Base-by-base conservation (phyloP, 345 rosid species). In the Nasturtium officinale region DNA sequence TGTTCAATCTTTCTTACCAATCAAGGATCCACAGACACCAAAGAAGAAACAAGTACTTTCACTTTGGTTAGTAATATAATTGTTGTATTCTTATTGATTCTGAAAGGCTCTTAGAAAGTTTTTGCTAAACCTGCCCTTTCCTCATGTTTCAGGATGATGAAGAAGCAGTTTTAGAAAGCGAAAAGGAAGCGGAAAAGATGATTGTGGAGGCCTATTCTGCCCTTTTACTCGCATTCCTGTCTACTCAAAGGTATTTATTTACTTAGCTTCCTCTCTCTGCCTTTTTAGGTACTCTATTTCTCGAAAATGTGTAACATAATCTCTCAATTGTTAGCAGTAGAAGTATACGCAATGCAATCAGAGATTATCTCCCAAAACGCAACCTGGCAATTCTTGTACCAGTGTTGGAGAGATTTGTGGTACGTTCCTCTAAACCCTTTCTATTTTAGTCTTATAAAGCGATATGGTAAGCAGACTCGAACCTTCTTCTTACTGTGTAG, bases 171-270 rank as follows among this genome's bases (percentile, higher is more conserved):
- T 76, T 86, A 69, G 81, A 90, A 85, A 92, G 93, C 67, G 97
- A 93, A 81, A 93, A 89, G 77, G 98, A 90, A 82, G 97, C 96
- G 0, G 97, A 89, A 82, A 90, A 87, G 86, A 90, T 87, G 97
- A 93, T 90, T 23, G 87, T 93, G 15, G 98, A 89, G 84, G 97
- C 96, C 30, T 93, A 93, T 68, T 79, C 98, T 5, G 98, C 98
- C 20, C 77, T 93, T 55, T 81, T 93, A 21, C 94, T 93, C 7
- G 97, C 98, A 28, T 93, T 93, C 78, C 91, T 93, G 47, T 89
- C 98, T 28, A 93, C 90, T 87, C 85, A 80, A 89, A 97, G 98
- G 90, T 73, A 2, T 30, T n/a, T 28, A 32, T 18, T 4, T 35
- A 15, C 17, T 15, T 57, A 50, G 26, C 10, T 5, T 53, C 6